Evolutionary conservation across 495 filamentous ascomycete genomes (phyloP).

Genomic region (Geoglossum glabrum): DNA sequence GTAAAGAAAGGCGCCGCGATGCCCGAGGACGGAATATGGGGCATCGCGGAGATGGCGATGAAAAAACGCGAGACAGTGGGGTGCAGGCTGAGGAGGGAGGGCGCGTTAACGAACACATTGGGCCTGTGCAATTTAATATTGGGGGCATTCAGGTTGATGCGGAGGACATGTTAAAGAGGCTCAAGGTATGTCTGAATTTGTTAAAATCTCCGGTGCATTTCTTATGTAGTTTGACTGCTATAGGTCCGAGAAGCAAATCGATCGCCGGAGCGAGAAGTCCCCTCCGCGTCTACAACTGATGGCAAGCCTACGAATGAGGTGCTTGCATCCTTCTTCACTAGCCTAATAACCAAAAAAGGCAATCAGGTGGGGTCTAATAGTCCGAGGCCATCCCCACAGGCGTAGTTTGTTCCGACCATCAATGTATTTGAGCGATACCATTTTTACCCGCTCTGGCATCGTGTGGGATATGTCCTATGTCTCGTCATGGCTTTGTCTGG

Average conservation of each 20-base stretch:
- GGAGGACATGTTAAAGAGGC: constrained; percentile 77
- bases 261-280: neutral
- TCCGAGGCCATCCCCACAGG: neutral
- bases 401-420: too few relatives aligned
- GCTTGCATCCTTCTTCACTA: constrained; percentile 45
- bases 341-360: constrained; percentile 35
- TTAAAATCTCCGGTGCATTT: neutral
- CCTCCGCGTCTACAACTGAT: constrained; percentile 22
- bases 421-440: neutral
- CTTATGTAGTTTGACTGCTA: neutral
- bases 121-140: constrained; percentile 92
- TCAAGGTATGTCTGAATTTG: constrained; percentile 39
- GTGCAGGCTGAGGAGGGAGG: constrained; percentile 27
- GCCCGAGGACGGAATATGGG: neutral
- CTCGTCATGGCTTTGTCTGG: neutral
- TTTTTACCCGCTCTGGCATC: neutral
- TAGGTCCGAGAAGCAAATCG: neutral
- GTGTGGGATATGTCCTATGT: neutral
- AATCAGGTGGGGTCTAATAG: constrained; percentile 7
- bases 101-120: constrained; percentile 71
- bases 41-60: constrained; percentile 13
- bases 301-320: constrained; percentile 46
- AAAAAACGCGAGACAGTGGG: constrained; percentile 4
- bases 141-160: constrained; percentile 93
- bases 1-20: constrained; percentile 17